Percentiles rank a stretch among this genome's conserved stretches.
Evolutionary conservation across 1,284 basidiomycete genomes (phyloP).

Genomic region (Fomitiporia mediterranea): DNA sequence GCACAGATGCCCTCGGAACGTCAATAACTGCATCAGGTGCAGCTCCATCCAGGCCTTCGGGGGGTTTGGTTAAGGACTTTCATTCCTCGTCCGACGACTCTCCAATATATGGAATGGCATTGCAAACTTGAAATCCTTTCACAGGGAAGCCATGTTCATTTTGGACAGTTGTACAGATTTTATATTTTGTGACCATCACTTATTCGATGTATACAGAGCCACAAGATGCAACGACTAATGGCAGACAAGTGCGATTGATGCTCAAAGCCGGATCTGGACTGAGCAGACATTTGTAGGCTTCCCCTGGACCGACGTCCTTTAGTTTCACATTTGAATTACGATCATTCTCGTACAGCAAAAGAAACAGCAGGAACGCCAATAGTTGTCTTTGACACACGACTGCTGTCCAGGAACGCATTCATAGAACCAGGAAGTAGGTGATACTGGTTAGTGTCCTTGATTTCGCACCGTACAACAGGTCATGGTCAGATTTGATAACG

Average conservation of each 20-base stretch:
- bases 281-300: conserved; percentile 51
- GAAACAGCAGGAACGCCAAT: conserved; percentile 34
- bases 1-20: conserved; percentile 20
- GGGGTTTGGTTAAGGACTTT: conserved; percentile 45
- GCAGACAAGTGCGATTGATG: conserved; percentile 42
- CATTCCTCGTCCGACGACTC: conserved; percentile 28
- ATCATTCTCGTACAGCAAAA: neutral
- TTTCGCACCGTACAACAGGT: conserved; percentile 33
- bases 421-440: conserved; percentile 46
- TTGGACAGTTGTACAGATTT: conserved; percentile 39
- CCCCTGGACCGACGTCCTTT: conserved; percentile 43
- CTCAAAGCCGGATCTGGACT: conserved; percentile 46
- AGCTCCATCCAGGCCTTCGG: conserved; percentile 42
- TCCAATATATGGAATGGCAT: conserved; percentile 38
- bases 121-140: conserved; percentile 41
- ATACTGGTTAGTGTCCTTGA: conserved; percentile 50
- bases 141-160: conserved; percentile 46
- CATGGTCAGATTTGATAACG: conserved; percentile 14
- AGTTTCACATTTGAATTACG: neutral
- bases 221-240: conserved; percentile 31
- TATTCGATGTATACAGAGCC: conserved; percentile 42
- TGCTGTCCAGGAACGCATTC: conserved; percentile 46
- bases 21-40: conserved; percentile 37
- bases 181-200: conserved; percentile 40
- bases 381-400: conserved; percentile 43